Conservation (phyloP, 2,329 filamentous ascomycete genomes). For the Ascochyta rabiei region DNA sequence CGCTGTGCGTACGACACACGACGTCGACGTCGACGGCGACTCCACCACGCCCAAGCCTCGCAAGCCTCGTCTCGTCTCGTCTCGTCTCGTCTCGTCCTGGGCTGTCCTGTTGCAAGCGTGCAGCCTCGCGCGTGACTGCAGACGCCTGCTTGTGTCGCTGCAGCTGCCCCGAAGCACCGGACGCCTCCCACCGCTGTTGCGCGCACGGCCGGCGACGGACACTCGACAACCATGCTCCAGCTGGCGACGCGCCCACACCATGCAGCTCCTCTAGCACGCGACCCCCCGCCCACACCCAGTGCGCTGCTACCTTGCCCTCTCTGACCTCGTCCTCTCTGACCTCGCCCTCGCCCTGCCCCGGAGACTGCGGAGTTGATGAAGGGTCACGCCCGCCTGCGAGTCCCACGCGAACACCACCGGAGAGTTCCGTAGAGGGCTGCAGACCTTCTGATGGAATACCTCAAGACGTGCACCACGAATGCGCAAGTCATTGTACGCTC, state of each 20-base stretch:
- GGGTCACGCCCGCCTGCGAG: constrained; percentile 42
- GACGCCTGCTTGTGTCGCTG: background rate
- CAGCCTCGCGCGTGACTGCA: constrained; percentile 7
- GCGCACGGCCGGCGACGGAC: constrained; percentile 22
- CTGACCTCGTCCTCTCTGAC: background rate
- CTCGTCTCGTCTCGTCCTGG: too few species aligned
- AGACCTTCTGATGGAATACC: constrained; percentile 48
- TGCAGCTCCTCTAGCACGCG: constrained; percentile 28
- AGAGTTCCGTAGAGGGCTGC: constrained; percentile 45
- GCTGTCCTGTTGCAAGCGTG: background rate
- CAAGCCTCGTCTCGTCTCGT: too few species aligned
- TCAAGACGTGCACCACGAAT: constrained; percentile 47
- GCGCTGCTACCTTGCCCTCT: background rate
- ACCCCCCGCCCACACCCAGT: constrained; percentile 3
- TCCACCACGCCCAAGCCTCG: background rate
- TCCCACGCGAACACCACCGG: constrained; percentile 47
- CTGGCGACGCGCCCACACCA: constrained; percentile 28
- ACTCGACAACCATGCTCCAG: constrained; percentile 37
- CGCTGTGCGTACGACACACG: too few species aligned
- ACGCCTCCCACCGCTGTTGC: background rate
- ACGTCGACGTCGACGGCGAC: too few species aligned
- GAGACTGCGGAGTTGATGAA: constrained; percentile 45
- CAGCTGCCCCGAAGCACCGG: background rate
- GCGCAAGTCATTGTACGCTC: constrained; percentile 46
- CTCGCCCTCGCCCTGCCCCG: background rate